A percentile compares a stretch with the other conserved stretches of the same genome.
phyloP scores from a whole-genome alignment of 1,139 yeast genomes.

The Candida sp. region DNA sequence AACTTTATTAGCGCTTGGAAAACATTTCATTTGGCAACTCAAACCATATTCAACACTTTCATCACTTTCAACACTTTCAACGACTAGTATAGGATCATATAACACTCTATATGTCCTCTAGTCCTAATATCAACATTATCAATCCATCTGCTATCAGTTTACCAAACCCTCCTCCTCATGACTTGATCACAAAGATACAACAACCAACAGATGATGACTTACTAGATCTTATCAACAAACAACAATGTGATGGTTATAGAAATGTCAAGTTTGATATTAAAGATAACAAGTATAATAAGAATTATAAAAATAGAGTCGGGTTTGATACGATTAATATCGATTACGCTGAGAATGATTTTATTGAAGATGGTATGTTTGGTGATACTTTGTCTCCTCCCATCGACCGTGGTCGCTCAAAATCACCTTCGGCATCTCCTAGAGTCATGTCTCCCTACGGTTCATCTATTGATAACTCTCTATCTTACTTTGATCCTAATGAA shows the following conservation, averaged over 20 bases:
- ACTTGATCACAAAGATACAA: neutral
- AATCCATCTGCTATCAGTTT: neutral
- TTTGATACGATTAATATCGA: constrained; percentile 1
- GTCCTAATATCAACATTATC: neutral
- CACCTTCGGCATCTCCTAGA: constrained; percentile 1
- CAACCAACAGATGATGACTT: neutral
- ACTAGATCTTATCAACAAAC: neutral
- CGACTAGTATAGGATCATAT: neutral
- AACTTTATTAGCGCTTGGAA: too few species aligned
- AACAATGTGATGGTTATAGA: constrained; percentile 1
- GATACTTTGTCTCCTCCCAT: neutral
- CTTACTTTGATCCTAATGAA: constrained; percentile 1
- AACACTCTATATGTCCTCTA: neutral
- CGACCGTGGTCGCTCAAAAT: constrained; percentile 1
- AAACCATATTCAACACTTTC: too few species aligned
- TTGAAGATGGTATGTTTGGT: neutral
- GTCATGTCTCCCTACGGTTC: constrained; percentile 1
- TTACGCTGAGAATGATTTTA: neutral
- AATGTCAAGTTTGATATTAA: neutral
- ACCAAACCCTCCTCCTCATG: neutral
- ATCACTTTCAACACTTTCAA: too few species aligned
- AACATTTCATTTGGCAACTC: too few species aligned
- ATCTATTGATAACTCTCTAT: neutral
- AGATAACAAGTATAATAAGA: neutral
- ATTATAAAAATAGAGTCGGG: constrained; percentile 1